Evolutionary conservation across 106 monocot genomes (phyloP), one percentile per base, ranked within the genome.

Genomic region (Alisma plantagoaquatica): DNA sequence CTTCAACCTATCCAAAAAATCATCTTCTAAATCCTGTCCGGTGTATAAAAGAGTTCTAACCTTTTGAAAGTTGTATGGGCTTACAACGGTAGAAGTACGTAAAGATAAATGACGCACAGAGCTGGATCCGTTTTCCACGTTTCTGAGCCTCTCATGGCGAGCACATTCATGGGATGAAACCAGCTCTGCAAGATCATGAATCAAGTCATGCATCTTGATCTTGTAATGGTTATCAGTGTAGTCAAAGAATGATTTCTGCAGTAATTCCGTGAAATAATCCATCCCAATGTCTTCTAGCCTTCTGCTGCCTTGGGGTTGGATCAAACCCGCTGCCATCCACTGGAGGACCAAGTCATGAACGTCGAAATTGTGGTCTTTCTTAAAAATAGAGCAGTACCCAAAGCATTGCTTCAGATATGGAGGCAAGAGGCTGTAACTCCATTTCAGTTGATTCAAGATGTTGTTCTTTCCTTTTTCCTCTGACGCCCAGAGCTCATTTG

Each of bases 331-430:
- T 1, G 71, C 75, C 54, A 81, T 80, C 80, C 71, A 81, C 22
- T 64, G 54, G 12, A 50, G 53, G 0, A 75, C 52, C 63, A 82
- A 44, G 8, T 4, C 49, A 6, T 49, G 51, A 2, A 53, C 48
- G n/a, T n/a, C n/a, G 33, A 75, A 70, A 10, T 30, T 31, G 29
- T 54, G 53, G 62, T 67, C 80, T 43, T 67, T 80, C 10, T 43
- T 66, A 49, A 71, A 80, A 3, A 75, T 17, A 0, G 71, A 62
- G 27, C 75, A 80, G 43, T 74, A 75, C 18, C 63, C 67, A 28
- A 80, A 80, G 32, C 80, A 80, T 28, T 31, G 71, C 49, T 59
- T 80, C 4, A 79, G 56, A 27, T 66, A 61, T 22, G 51, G 26
- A 28, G 74, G 74, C 5, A 79, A 51, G 50, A 59, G 65, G 14